phyloP scores from a whole-genome alignment of 2,329 filamentous ascomycete genomes.

The Aspergillus sp. region DNA sequence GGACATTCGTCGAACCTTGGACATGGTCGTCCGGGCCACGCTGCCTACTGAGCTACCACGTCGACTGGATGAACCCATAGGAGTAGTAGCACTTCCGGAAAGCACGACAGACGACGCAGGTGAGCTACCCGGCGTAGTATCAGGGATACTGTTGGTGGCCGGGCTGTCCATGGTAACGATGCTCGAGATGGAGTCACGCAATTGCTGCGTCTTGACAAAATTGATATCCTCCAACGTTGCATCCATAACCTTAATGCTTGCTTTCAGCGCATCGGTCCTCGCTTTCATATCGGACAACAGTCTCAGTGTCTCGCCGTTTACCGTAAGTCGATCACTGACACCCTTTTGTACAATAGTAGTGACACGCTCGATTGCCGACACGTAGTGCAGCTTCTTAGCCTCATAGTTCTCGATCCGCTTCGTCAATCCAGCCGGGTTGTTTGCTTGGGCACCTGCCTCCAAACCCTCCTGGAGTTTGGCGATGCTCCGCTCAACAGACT shows the following conservation, averaged over 20 bases:
- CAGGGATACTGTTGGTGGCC: slow-evolving; percentile 60
- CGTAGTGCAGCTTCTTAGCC: slow-evolving; percentile 89
- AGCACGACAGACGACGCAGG: slow-evolving; percentile 59
- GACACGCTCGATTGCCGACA: slow-evolving; percentile 85
- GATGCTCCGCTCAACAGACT: slow-evolving; percentile 84
- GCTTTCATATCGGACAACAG: slow-evolving; percentile 77
- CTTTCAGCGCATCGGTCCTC: slow-evolving; percentile 71
- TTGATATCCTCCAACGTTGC: slow-evolving; percentile 63
- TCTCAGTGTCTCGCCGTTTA: slow-evolving; percentile 89
- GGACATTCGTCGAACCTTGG: slow-evolving; percentile 41
- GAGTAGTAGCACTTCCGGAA: slow-evolving; percentile 45
- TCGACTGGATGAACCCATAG: slow-evolving; percentile 40
- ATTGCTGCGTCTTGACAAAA: slow-evolving; percentile 58
- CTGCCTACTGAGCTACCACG: slow-evolving; percentile 42
- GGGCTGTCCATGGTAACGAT: slow-evolving; percentile 79
- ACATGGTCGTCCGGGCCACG: slow-evolving; percentile 33
- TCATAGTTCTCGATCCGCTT: slow-evolving; percentile 93
- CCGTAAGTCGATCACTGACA: slow-evolving; percentile 88
- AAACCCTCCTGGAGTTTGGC: slow-evolving; percentile 73
- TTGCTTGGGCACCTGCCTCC: slow-evolving; percentile 66
- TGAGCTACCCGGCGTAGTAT: slow-evolving; percentile 61
- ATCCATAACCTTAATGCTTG: slow-evolving; percentile 72
- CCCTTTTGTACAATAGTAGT: slow-evolving; percentile 90
- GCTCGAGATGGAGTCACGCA: slow-evolving; percentile 88
- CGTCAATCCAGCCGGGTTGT: slow-evolving; percentile 60